Base-by-base conservation (phyloP, 805 yeast genomes). In the Saturnispora silvae region DNA sequence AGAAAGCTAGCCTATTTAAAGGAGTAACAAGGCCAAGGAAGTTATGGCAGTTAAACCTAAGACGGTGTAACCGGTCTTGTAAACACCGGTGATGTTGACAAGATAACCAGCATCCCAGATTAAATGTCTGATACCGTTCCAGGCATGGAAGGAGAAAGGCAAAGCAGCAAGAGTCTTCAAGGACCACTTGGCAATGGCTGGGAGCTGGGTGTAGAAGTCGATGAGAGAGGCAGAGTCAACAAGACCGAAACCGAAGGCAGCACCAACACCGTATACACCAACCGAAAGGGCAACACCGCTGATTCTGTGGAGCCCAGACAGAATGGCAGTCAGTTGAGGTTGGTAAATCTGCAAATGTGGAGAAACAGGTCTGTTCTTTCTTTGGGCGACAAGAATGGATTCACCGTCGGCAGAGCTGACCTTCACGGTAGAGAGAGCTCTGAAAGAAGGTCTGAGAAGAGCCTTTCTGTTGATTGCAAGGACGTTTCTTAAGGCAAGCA, bases 91-190 rank as follows among this genome's bases (percentile, higher is more conserved):
- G 49, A 83, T 54, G 44, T 86, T 72, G 56, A 89, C 70, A 60
- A 80, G 82, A 48, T 65, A 68, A 58, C 95, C 95, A 37, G 76
- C 59, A 60, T 92, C 98, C 98, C 98, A 92, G 39, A 83, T 55
- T 61, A 89, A 65, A 60, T 92, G 98, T 72, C 98, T 84, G 45
- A 89, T 43, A 51, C 97, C 96, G 59, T 87, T 85, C 57, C 68
- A 74, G 33, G 72, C 53, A 63, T 92, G 98, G 80, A 74, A 86
- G 22, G 81, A 81, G 61, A 92, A 85, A 47, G 96, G 87, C 66
- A 73, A 73, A 7, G 92, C 75, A 54, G 79, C 73, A 28, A 73
- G 53, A 35, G 79, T 76, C 68, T 92, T 92, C 41, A 75, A 63
- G 18, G 68, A 64, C 41, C 72, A 48, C 62, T 86, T 81, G 28